Evolutionary conservation across 495 filamentous ascomycete genomes (phyloP).

Genomic region (Cudoniella acicularis): DNA sequence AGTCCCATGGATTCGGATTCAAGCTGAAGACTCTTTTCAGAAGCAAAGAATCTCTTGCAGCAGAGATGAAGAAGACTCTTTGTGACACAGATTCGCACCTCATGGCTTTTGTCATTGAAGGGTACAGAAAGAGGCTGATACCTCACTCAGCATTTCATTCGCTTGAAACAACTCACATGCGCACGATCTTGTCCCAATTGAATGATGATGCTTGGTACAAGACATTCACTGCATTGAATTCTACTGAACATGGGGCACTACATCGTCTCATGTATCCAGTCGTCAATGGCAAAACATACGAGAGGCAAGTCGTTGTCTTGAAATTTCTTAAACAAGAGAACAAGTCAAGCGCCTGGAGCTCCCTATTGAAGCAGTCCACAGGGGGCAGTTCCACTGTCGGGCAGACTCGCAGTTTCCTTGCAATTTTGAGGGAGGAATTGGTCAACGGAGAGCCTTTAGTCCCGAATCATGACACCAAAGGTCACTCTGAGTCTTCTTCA

Average conservation of each 20-base stretch:
- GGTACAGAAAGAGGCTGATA: not conserved
- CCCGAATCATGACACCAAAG: not conserved
- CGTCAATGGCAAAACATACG: not conserved
- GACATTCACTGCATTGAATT: conserved; percentile 11
- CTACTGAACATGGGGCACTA: conserved; percentile 3
- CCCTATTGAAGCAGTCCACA: conserved; percentile 2
- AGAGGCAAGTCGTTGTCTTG: conserved; percentile 20
- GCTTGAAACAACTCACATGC: conserved; percentile 49
- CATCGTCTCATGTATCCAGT: conserved; percentile 2
- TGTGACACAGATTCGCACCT: conserved; percentile 15
- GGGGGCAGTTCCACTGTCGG: not conserved
- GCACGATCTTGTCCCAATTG: conserved; percentile 45
- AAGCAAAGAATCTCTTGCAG: conserved; percentile 21
- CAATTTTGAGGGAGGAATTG: conserved; percentile 14
- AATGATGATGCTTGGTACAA: conserved; percentile 20
- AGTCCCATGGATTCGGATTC: conserved; percentile 11
- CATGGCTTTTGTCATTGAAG: conserved; percentile 15
- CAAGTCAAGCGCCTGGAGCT: conserved; percentile 7
- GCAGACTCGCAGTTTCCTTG: conserved; percentile 9
- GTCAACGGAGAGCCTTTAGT: conserved; percentile 14
- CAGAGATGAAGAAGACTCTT: conserved; percentile 19
- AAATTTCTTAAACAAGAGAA: conserved; percentile 18
- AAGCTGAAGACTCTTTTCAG: conserved; percentile 21
- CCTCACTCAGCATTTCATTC: conserved; percentile 24
- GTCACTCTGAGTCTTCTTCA: not conserved